These are phyloP conservation scores for Notholithocarpus densiflorus DNA, from an alignment of 306 rosid species.

Conservation along the genomic window DNA sequence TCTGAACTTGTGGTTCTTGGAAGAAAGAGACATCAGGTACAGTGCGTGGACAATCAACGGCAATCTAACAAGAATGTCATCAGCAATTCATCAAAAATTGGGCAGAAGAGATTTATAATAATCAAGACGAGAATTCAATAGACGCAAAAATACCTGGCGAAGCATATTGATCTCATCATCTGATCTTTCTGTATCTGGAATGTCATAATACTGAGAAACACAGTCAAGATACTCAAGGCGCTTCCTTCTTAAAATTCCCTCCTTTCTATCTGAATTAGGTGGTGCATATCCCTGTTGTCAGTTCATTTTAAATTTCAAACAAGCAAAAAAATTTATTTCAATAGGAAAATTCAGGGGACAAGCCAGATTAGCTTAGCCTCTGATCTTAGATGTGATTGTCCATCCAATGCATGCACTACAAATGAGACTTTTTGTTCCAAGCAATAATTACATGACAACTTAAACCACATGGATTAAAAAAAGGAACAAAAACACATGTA, in stretches of 20 bases:
- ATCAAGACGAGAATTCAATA: conserved; percentile 12
- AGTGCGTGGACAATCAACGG: conserved; percentile 92
- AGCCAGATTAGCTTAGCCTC: conserved; percentile 15
- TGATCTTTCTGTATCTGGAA: conserved; percentile 85
- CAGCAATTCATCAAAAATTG: conserved; percentile 20
- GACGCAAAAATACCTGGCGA: conserved; percentile 67
- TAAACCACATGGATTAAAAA: neutral
- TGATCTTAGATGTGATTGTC: neutral
- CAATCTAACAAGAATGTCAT: conserved; percentile 47
- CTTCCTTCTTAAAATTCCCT: conserved; percentile 88
- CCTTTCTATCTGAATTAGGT: conserved; percentile 98
- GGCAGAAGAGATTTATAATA: conserved; percentile 4
- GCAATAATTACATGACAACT: neutral
- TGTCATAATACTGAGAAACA: conserved; percentile 83
- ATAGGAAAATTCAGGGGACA: conserved; percentile 10
- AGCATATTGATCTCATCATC: conserved; percentile 97
- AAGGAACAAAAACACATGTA: too few species aligned
- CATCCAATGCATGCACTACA: too few species aligned
- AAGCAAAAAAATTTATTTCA: conserved; percentile 21
- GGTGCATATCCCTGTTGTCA: conserved; percentile 99
- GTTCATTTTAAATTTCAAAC: conserved; percentile 70
- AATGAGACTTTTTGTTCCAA: neutral
- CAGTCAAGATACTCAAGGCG: conserved; percentile 90
- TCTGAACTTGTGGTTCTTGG: conserved; percentile 86
- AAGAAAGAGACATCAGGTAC: conserved; percentile 92